Conservation (phyloP, 768 basidiomycete genomes). For the Rhizopogon vesiculosus region DNA sequence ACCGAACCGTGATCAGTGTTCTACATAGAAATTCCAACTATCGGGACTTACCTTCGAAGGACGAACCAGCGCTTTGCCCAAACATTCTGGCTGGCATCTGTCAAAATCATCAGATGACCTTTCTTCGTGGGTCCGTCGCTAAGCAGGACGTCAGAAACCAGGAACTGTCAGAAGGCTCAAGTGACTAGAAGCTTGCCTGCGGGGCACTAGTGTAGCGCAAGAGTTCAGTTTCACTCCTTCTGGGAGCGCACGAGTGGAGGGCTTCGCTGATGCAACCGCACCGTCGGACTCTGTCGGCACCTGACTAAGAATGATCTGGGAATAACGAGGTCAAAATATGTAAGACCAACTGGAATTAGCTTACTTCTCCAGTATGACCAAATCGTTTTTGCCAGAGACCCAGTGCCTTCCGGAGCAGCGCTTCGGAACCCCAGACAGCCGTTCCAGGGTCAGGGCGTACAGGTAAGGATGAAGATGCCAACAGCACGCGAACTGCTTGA, state of each 20-base stretch:
- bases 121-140: constrained; percentile 85
- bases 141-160: constrained; percentile 2
- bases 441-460: constrained; percentile 48
- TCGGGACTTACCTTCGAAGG: constrained; percentile 58
- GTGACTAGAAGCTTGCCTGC: constrained; percentile 46
- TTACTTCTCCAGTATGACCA: constrained; percentile 71
- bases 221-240: constrained; percentile 67
- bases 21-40: background rate
- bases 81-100: constrained; percentile 69
- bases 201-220: constrained; percentile 66
- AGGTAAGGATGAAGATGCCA: constrained; percentile 45
- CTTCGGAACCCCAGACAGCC: constrained; percentile 59
- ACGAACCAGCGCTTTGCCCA: constrained; percentile 91
- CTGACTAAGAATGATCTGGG: constrained; percentile 75
- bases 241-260: constrained; percentile 8
- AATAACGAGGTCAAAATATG: constrained; percentile 3
- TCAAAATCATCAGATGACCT: constrained; percentile 76
- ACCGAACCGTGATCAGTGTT: constrained; percentile 3
- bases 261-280: constrained; percentile 24
- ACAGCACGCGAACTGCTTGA: constrained; percentile 78
- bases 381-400: constrained; percentile 82
- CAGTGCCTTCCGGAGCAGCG: constrained; percentile 61
- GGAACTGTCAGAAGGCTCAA: background rate
- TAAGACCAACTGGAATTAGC: constrained; percentile 15
- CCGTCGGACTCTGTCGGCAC: constrained; percentile 59